Base-by-base conservation (phyloP, 2,329 filamentous ascomycete genomes). In the Cytospora schulzeri region DNA sequence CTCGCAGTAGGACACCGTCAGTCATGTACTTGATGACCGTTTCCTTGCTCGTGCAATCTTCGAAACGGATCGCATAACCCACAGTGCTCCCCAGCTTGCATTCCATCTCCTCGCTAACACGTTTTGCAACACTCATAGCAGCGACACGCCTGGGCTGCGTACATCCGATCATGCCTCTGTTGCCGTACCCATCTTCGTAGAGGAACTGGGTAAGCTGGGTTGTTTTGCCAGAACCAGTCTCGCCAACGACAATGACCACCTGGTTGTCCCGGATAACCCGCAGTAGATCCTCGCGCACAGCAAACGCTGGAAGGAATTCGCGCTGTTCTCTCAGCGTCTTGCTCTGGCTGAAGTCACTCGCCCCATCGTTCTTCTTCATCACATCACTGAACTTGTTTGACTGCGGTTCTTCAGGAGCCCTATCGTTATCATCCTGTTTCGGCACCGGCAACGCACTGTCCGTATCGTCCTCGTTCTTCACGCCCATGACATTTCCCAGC, bases 11-110 rank as follows among this genome's bases (percentile, higher is more conserved):
- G 26, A 99, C 92, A 80, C 95, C 95, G 73, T 99, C 96, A 0
- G 95, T 99, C 93, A 99, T 97, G 76, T 99, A 99, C 78, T 99
- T 99, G 79, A 99, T 98, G 66, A 89, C 83, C 0, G 95, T 99
- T 64, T 98, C 91, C 70, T 93, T 92, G 80, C 92, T 97, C 1
- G 95, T 99, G 76, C 93, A 97, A 75, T 99, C 96, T 74, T 99
- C 95, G 72, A 99, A 99, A 61, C 95, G 93, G 74, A 99, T 99
- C 0, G 95, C 93, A 76, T 99, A 99, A 33, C 95, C 95, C 45
- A 99, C 96, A 0, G 89, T 85, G 63, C 90, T 89, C 57, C 95
- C 95, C 12, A 99, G 81, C 63, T 89, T 89, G 53, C 96, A 93
- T 70, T 97, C 91, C 96, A 99, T 99, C 79, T 99, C 95, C 78